Evolutionary conservation across 75 land plant species (phyloP), one percentile per base, ranked within the genome.

Genomic region (Selaginella tamariscina): DNA sequence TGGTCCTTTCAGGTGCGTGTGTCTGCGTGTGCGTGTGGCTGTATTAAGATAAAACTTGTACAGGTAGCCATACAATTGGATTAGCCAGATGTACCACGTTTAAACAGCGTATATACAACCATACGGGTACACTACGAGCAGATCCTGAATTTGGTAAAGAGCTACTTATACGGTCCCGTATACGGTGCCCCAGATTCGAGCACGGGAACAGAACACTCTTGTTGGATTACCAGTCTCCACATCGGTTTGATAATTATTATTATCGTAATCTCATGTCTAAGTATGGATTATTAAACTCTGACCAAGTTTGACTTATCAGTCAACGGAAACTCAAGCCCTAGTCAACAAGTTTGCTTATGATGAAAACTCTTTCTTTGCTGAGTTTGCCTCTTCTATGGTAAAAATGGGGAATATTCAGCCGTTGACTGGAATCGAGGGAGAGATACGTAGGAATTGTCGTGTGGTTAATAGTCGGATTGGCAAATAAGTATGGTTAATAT

Each of bases 371-470:
- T 70, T 70, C 31, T 70, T 66, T 26, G 30, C 5, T n/a, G 70
- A 70, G n/a, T 70, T 70, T 32, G 39, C 72, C 2, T 23, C 69
- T 0, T 66, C 70, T 31, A 70, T 70, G 71, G 33, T 64, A 13
- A 65, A 31, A 18, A 62, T 70, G 69, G 72, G 72, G 2, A 31
- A 30, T 22, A 70, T 70, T 27, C 11, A 26, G 9, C 72, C 69
- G 21, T 69, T 70, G 1, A 70, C 69, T 2, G 72, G 72, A 2
- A 23, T 1, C 15, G 29, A 15, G 2, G 72, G 72, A 26, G 24
- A 70, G 32, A 23, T 70, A 0, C 70, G 72, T 5, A 29, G 59
- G 32, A 65, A 24, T 24, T 64, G 70, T 26, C 39, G 65, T 22
- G 57, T 13, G 1, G n/a, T 2, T 1, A 68, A 68, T 2, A 39